phyloP scores from a whole-genome alignment of 2,329 filamentous ascomycete species.

The Fusarium hainanense region DNA sequence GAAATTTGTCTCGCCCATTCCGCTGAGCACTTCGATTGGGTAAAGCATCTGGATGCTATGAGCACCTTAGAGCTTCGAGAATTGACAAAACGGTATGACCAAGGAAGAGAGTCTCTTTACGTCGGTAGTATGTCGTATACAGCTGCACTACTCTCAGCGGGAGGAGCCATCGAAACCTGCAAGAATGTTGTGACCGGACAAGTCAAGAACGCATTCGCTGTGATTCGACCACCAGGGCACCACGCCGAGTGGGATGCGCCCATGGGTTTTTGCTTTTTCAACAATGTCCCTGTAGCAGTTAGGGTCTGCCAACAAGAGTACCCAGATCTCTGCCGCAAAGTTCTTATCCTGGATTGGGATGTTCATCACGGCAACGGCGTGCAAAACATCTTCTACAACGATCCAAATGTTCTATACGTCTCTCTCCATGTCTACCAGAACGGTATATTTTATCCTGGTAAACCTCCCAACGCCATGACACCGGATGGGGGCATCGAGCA shows the following conservation, averaged over 20 bases:
- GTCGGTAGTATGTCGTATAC: slow-evolving; percentile 85
- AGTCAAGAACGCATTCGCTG: slow-evolving; percentile 94
- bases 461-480: slow-evolving; percentile 65
- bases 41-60: slow-evolving; percentile 67
- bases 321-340: slow-evolving; percentile 83
- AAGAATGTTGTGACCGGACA: slow-evolving; percentile 85
- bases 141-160: slow-evolving; percentile 85
- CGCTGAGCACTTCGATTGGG: slow-evolving; percentile 81
- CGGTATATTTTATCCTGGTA: slow-evolving; percentile 85
- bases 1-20: slow-evolving; percentile 87
- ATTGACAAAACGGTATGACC: slow-evolving; percentile 70
- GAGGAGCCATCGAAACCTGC: slow-evolving; percentile 95
- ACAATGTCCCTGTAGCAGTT: slow-evolving; percentile 95
- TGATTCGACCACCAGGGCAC: slow-evolving; percentile 94
- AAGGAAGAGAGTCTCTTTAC: slow-evolving; percentile 80
- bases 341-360: slow-evolving; percentile 94
- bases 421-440: slow-evolving; percentile 90
- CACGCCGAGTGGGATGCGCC: slow-evolving; percentile 88
- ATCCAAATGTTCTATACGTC: slow-evolving; percentile 95
- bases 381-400: slow-evolving; percentile 94
- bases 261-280: slow-evolving; percentile 97
- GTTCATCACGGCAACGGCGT: slow-evolving; percentile 88
- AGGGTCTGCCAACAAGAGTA: slow-evolving; percentile 86
- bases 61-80: slow-evolving; percentile 73
- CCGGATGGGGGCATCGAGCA: slow-evolving; percentile 72